Base-by-base conservation (phyloP, 2,329 filamentous ascomycete genomes). In the Phoma herbarum region DNA sequence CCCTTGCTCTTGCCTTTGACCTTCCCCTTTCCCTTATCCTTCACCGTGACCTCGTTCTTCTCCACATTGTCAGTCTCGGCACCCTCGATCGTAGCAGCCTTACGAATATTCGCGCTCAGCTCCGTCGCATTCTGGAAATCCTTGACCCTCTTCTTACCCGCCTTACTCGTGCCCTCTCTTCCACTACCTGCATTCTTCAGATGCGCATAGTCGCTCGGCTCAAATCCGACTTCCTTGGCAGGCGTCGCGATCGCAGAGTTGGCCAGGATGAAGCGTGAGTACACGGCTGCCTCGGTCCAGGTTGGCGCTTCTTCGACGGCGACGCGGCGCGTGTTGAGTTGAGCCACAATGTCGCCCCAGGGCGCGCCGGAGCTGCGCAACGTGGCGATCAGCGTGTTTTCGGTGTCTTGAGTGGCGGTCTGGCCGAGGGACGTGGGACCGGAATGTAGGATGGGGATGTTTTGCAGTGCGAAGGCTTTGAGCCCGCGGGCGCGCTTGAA, bases 241-340 rank as follows among this genome's bases (percentile, higher is more conserved):
- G 64, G 48, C 1, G 35, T 46, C 2, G 73, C 73, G 28, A 74
- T 69, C 2, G 58, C 54, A 4, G 70, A 68, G 0, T 61, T 63
- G 39, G 69, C 74, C 44, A 73, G 71, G 23, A 77, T 69, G 62
- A 74, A 78, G 51, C 76, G 75, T 9, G 65, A 65, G 62, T 80
- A 80, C n/a, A 76, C 71, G 0, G 72, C 68, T 1, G 70, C 61
- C 2, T 64, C 56, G 20, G 75, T 78, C 47, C 69, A 66, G 26
- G 54, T 61, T 2, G 59, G 56, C 1, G 62, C 39, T 44, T 67
- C 63, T 12, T 65, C 66, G 18, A 37, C 47, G 20, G 57, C 43
- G 18, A 49, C 31, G 35, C 73, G 70, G 37, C 59, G 42, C 8
- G 62, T 35, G 57, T 76, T 77, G 43, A 78, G 64, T 7, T 58